Percentiles rank a stretch among this genome's conserved stretches.
These are phyloP conservation scores for Arxiozyma heterogenica DNA, from an alignment of 1,139 yeast genomes.

Conservation along the genomic window DNA sequence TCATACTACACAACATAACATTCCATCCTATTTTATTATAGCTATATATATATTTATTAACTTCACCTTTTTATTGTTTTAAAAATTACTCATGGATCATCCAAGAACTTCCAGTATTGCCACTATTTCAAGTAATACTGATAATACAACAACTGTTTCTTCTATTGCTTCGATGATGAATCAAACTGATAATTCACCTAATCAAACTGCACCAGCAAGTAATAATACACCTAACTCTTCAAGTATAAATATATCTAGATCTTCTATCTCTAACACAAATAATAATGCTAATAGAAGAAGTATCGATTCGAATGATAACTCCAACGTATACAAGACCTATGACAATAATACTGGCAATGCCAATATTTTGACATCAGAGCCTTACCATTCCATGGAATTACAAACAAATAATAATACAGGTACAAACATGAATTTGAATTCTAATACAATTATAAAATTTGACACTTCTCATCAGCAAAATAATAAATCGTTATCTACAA, in stretches of 20 bases:
- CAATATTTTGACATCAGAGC: not conserved
- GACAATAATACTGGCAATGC: not conserved
- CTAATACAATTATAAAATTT: not conserved
- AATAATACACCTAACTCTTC: not conserved
- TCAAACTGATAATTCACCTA: not conserved
- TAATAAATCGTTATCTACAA: not conserved
- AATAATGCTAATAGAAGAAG: not conserved
- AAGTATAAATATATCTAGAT: not conserved
- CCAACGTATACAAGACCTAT: not conserved
- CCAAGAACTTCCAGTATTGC: conserved; percentile 14
- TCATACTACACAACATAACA: too few relatives aligned
- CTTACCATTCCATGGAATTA: not conserved
- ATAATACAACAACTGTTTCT: conserved; percentile 3
- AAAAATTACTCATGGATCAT: conserved; percentile 9
- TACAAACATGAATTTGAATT: not conserved
- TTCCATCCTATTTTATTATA: not conserved
- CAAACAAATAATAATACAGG: not conserved
- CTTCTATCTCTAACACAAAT: not conserved
- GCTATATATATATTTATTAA: too few relatives aligned
- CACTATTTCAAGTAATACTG: conserved; percentile 7
- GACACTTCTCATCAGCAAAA: not conserved
- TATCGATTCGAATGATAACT: not conserved
- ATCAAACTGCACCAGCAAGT: not conserved
- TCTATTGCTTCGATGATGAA: conserved; percentile 3
- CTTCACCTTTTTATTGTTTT: too few relatives aligned